Conservation (phyloP, 345 rosid genomes). For the Diplotaxis tenuifolia region DNA sequence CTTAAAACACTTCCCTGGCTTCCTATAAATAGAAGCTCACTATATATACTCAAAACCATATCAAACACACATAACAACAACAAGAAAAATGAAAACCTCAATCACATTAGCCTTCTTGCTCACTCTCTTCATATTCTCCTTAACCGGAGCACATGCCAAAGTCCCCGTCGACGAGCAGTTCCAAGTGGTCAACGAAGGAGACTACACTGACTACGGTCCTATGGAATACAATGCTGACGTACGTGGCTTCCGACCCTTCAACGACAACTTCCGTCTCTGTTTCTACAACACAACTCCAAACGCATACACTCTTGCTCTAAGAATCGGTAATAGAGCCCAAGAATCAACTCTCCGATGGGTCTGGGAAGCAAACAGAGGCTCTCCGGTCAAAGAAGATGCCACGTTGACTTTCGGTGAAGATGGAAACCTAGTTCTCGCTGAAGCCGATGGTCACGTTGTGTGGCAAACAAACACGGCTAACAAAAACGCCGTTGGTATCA, state of each 20-base stretch:
- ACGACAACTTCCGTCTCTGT: conserved; percentile 51
- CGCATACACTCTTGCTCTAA: conserved; percentile 53
- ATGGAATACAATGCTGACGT: conserved; percentile 35
- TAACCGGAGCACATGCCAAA: conserved; percentile 15
- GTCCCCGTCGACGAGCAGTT: conserved; percentile 31
- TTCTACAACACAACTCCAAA: conserved; percentile 64
- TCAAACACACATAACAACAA: conserved; percentile 15
- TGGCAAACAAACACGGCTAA: conserved; percentile 69
- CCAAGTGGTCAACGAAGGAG: conserved; percentile 31
- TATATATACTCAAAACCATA: neutral
- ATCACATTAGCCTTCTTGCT: conserved; percentile 6
- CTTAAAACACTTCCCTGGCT: neutral
- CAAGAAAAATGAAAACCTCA: conserved; percentile 22
- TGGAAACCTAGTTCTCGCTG: conserved; percentile 57
- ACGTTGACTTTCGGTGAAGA: conserved; percentile 45
- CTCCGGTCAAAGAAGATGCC: conserved; percentile 61
- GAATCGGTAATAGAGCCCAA: conserved; percentile 44
- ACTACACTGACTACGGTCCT: conserved; percentile 30
- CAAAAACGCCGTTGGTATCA: conserved; percentile 55
- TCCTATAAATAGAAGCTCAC: neutral
- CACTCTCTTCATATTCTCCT: conserved; percentile 13
- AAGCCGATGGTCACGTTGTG: conserved; percentile 52
- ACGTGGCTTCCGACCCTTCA: conserved; percentile 30
- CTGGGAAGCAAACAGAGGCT: conserved; percentile 73
- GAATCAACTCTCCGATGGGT: conserved; percentile 51